Percentiles rank a stretch among this genome's conserved stretches.
phyloP scores from a whole-genome alignment of 164 flowering plant species.

The Umbilicus rupestris region DNA sequence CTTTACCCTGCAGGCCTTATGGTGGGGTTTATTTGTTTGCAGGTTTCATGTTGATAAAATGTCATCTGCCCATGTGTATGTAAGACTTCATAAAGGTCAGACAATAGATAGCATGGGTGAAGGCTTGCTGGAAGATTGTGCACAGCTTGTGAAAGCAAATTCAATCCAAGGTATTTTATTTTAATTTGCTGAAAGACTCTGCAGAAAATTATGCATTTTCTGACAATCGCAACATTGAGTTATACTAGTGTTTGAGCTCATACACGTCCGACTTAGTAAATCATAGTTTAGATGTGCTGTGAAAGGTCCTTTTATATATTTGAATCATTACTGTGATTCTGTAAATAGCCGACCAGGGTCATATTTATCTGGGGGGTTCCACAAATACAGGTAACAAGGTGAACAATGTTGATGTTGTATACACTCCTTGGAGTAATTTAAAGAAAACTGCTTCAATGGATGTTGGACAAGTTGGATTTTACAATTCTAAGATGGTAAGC shows the following conservation, averaged over 20 bases:
- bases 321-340: background rate
- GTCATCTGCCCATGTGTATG: slow-evolving; percentile 98
- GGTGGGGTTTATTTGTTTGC: slow-evolving; percentile 15
- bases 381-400: slow-evolving; percentile 3
- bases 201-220: no score
- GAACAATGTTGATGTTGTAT: slow-evolving; percentile 6
- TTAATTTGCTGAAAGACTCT: background rate
- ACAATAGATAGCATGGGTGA: slow-evolving; percentile 79
- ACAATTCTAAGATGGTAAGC: slow-evolving; percentile 3
- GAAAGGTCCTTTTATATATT: background rate
- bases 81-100: slow-evolving; percentile 84
- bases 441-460: slow-evolving; percentile 11
- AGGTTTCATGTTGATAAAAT: slow-evolving; percentile 99
- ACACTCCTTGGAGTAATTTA: slow-evolving; percentile 7
- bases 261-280: no score
- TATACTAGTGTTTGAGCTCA: no score
- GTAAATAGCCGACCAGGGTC: background rate
- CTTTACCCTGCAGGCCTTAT: background rate
- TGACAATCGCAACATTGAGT: no score
- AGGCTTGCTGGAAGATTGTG: slow-evolving; percentile 94
- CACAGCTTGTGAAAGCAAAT: slow-evolving; percentile 96
- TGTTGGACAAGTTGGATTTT: slow-evolving; percentile 10
- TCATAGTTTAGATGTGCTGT: no score
- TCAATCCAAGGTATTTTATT: slow-evolving; percentile 77
- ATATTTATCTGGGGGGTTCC: background rate